Evolutionary conservation across 805 yeast species (phyloP), one percentile per base, ranked within the genome.

Genomic region (Metschnikowia arizonensis): DNA sequence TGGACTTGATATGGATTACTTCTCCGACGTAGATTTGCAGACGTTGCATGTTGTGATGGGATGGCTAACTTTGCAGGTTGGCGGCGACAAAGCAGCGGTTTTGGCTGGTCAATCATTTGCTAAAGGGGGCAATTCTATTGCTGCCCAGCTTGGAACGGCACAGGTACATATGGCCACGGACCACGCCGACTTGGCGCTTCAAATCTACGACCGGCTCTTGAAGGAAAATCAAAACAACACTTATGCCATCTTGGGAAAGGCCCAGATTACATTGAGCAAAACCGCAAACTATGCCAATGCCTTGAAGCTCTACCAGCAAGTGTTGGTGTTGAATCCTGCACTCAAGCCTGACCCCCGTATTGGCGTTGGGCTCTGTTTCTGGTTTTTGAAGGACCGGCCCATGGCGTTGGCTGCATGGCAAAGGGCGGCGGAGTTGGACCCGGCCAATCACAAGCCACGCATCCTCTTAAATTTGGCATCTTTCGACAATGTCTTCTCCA

Each of bases 351-450:
- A 91, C 66, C 95, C 97, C 15, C 76, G 99, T 64, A 77, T 93
- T 49, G 99, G 98, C 24, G 80, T 91, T 49, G 99, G 99, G 29
- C 69, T 93, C 52, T 90, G 97, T 64, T 91, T 83, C 61, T 93
- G 97, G 97, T 79, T 79, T 49, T 69, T 93, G 50, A 84, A 84
- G 42, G 95, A 88, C 62, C 77, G 79, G 51, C 77, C 76, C 42
- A 77, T 88, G 69, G 98, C 99, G 0, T 59, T 76, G 5, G 68
- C 70, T 40, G 84, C 98, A 0, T 93, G 98, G 97, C 77, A 78
- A 50, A 77, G 97, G 58, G 76, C 88, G 1, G 65, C 82, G 26
- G 85, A 83, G 59, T 64, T 91, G 33, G 79, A 84, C 50, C 81
- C 84, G 3, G 59, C 69, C 19, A 80, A 80, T 53, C 60, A 73